Evolutionary conservation across 2,329 filamentous ascomycete species (phyloP), one percentile per base, ranked within the genome.

Genomic region (Cladophialophora yegresii): DNA sequence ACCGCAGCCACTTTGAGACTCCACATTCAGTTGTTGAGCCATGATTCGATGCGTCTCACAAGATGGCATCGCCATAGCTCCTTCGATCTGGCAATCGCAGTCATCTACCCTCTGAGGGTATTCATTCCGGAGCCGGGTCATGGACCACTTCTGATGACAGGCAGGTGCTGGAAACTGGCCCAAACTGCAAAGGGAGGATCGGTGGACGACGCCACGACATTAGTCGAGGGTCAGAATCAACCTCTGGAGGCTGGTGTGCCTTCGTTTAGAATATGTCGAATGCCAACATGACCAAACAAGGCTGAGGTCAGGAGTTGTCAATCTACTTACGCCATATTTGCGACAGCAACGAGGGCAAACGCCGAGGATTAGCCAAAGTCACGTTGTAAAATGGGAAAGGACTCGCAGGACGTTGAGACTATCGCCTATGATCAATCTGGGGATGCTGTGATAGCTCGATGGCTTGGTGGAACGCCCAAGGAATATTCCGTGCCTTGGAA

Each of bases 211-310:
- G 16, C 47, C 47, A 53, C 57, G n/a, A n/a, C 47, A 43, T 8
- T 36, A 22, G 47, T 36, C 45, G 30, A 59, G 57, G 57, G 57
- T 59, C 57, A 59, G 47, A 59, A 40, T 59, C 57, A 51, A 53
- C 57, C 57, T 59, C 47, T 59, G 20, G 57, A 53, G 57, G 33
- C 45, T 20, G 45, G 28, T 26, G 8, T 36, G n/a, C 6, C 20
- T 4, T 43, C 57, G 28, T 26, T 26, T 22, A 36, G 28, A 36
- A 23, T n/a, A 30, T 13, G 33, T 16, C 30, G 45, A 50, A 13
- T 26, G 43, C 45, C 54, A 56, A 26, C 47, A 51, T 12, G 7
- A 40, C 12, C 30, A 40, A 30, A 43, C 57, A 53, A 59, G 57
- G 57, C 57, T 59, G 57, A 58, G 28, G 43, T 51, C 10, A n/a